phyloP scores from a whole-genome alignment of 495 filamentous ascomycete genomes.

The Cudoniella acicularis region DNA sequence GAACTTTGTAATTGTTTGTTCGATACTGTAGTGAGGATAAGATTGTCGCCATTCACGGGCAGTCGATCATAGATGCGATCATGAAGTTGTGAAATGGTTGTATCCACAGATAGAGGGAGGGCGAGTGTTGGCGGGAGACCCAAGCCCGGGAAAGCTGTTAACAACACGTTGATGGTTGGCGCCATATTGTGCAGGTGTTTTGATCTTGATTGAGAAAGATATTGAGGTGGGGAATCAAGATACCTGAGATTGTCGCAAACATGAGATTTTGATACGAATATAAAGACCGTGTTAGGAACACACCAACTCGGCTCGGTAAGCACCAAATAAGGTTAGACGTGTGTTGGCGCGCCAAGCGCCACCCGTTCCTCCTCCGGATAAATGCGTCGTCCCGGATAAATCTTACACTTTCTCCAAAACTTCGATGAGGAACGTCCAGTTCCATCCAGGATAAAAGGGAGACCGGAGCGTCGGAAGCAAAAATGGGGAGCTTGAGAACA shows the following conservation, averaged over 20 bases:
- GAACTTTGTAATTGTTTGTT: constrained; percentile 61
- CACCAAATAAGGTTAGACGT: no score
- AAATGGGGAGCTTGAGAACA: not conserved
- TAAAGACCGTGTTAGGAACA: no score
- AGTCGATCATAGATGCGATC: constrained; percentile 59
- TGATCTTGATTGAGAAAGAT: no score
- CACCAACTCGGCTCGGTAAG: no score
- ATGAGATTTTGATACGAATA: not conserved
- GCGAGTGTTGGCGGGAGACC: constrained; percentile 74
- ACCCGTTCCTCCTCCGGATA: not conserved
- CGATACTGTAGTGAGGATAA: constrained; percentile 78
- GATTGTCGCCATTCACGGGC: constrained; percentile 49
- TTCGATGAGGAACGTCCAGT: not conserved
- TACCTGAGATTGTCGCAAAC: not conserved
- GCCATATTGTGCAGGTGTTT: constrained; percentile 32
- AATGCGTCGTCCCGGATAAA: no score
- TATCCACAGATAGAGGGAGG: constrained; percentile 61
- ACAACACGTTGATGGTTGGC: constrained; percentile 69
- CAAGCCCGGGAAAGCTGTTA: constrained; percentile 80
- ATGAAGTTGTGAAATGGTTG: constrained; percentile 64
- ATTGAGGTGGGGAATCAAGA: no score
- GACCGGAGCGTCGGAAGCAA: not conserved
- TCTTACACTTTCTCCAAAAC: no score
- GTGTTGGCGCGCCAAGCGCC: not conserved
- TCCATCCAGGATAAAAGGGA: constrained; percentile 2